phyloP scores from a whole-genome alignment of 371 early-diverging fungal species.

The Chytridium lagenaria region DNA sequence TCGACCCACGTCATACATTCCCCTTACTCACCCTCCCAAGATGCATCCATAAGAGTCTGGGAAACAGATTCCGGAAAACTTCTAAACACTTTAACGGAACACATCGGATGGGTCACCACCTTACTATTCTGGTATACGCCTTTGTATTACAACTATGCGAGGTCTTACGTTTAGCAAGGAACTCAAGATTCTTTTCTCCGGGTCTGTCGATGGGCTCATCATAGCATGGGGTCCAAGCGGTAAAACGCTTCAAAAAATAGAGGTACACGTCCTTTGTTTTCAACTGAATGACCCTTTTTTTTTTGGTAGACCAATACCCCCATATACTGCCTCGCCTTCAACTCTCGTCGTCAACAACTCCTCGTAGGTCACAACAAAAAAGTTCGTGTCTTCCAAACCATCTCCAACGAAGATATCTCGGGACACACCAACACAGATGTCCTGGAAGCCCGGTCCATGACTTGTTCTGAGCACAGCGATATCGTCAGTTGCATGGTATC shows the following conservation, averaged over 20 bases:
- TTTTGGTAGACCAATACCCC: constrained; percentile 59
- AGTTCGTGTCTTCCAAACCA: constrained; percentile 54
- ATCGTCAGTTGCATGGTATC: constrained; percentile 59
- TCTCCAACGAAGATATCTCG: constrained; percentile 47
- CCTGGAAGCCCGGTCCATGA: constrained; percentile 46
- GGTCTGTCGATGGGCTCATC: constrained; percentile 56
- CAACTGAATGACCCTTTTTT: too few relatives aligned
- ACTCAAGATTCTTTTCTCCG: constrained; percentile 53
- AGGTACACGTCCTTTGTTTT: too few relatives aligned
- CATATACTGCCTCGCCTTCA: constrained; percentile 57
- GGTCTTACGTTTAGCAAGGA: constrained; percentile 45
- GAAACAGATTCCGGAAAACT: constrained; percentile 57
- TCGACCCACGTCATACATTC: neutral
- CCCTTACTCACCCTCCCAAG: constrained; percentile 29
- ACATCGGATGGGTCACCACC: constrained; percentile 56
- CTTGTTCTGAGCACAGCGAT: constrained; percentile 53
- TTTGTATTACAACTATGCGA: neutral
- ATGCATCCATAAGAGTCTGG: constrained; percentile 56
- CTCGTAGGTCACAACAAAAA: constrained; percentile 54
- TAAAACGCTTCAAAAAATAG: constrained; percentile 53
- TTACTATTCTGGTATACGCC: constrained; percentile 49
- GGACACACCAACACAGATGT: constrained; percentile 46
- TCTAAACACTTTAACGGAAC: constrained; percentile 41
- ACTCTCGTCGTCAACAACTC: constrained; percentile 57
- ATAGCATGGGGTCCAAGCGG: constrained; percentile 57